Conservation (phyloP, 1,284 basidiomycete genomes). For the Boletus hoseneyae region DNA sequence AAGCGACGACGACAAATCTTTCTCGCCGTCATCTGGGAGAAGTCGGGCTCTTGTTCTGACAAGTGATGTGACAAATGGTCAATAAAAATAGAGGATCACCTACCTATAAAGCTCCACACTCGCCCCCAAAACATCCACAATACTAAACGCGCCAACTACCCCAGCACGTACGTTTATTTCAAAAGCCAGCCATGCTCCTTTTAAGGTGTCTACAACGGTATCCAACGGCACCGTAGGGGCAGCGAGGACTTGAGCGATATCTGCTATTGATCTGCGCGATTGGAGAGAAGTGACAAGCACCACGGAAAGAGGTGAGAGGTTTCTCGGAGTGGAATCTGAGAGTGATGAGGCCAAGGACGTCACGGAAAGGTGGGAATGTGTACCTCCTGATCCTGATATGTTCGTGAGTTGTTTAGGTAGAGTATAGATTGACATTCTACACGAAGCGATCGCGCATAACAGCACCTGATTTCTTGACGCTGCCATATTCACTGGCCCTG, state of each 20-base stretch:
- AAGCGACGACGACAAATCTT: conserved; percentile 40
- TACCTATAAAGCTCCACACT: conserved; percentile 58
- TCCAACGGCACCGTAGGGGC: conserved; percentile 37
- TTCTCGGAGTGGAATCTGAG: conserved; percentile 13
- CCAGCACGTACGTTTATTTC: conserved; percentile 38
- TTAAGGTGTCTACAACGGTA: conserved; percentile 43
- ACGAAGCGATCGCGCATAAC: conserved; percentile 47
- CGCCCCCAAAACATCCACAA: conserved; percentile 49
- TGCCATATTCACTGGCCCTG: conserved; percentile 49
- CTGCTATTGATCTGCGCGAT: conserved; percentile 45
- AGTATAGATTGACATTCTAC: conserved; percentile 44
- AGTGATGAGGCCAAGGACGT: conserved; percentile 13
- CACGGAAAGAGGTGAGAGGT: conserved; percentile 30
- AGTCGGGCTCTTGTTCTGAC: conserved; percentile 37
- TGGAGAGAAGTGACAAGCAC: conserved; percentile 44
- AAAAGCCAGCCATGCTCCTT: conserved; percentile 41
- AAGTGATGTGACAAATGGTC: conserved; percentile 5
- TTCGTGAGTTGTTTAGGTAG: conserved; percentile 40
- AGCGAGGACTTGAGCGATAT: conserved; percentile 52
- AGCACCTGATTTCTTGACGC: conserved; percentile 58
- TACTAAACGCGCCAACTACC: conserved; percentile 30
- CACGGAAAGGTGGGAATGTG: background rate
- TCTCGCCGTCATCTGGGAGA: conserved; percentile 34
- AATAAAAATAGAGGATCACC: conserved; percentile 14
- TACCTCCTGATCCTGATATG: conserved; percentile 23